Percentiles rank a stretch among this genome's conserved stretches.
Evolutionary conservation across 257 asterid genomes (phyloP).

Genomic region (Ligustrum vulgare): DNA sequence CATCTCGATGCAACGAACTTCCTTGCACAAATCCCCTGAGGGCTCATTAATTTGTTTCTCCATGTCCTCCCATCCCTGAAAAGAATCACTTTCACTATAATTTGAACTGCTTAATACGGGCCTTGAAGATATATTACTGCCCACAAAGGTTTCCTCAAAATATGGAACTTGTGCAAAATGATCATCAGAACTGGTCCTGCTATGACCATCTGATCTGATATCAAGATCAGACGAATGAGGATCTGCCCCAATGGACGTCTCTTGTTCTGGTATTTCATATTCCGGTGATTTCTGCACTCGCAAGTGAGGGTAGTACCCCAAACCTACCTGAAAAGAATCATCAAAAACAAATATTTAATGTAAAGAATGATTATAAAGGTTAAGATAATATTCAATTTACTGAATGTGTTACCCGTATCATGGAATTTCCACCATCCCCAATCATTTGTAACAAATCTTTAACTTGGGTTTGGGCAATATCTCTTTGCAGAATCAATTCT

Average conservation of each 20-base stretch:
- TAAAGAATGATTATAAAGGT: neutral
- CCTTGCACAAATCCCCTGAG: conserved; percentile 78
- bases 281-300: conserved; percentile 59
- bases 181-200: conserved; percentile 69
- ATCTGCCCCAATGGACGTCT: conserved; percentile 41
- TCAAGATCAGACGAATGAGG: conserved; percentile 45
- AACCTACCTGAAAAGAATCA: conserved; percentile 50
- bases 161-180: conserved; percentile 52
- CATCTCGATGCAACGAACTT: conserved; percentile 75
- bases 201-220: conserved; percentile 54
- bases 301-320: conserved; percentile 63
- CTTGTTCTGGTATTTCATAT: conserved; percentile 30
- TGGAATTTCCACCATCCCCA: conserved; percentile 48
- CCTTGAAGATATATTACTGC: conserved; percentile 40
- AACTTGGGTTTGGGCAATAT: conserved; percentile 78
- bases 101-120: conserved; percentile 40
- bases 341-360: conserved; percentile 2
- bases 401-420: conserved; percentile 40
- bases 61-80: conserved; percentile 73
- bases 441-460: conserved; percentile 62
- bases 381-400: neutral
- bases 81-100: conserved; percentile 60
- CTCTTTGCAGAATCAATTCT: conserved; percentile 76
- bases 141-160: conserved; percentile 44
- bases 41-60: conserved; percentile 65